Percentiles rank a stretch among this genome's conserved stretches.
These are phyloP conservation scores for Skeletonema marinoi DNA, from an alignment of 108 stramenopile genomes.

Conservation along the genomic window DNA sequence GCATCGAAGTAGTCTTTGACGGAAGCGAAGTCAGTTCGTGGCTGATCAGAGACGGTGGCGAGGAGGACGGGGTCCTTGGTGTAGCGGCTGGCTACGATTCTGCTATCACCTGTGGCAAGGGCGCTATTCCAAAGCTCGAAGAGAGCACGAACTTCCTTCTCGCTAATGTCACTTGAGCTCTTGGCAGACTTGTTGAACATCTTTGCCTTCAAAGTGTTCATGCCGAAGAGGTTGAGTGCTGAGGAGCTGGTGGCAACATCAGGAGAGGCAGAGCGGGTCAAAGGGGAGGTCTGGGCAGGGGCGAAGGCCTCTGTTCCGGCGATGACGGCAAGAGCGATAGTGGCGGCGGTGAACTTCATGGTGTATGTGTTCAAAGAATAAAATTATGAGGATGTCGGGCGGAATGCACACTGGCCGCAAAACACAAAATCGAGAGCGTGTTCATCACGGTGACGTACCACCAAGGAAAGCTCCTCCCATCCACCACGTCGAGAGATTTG, in stretches of 20 bases:
- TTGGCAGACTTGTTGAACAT: not conserved
- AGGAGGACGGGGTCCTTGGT: slow-evolving; percentile 55
- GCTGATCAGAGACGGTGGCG: slow-evolving; percentile 60
- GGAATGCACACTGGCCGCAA: not conserved
- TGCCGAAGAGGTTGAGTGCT: not conserved
- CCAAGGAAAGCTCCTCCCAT: not conserved
- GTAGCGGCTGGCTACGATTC: slow-evolving; percentile 60
- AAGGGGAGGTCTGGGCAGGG: not conserved
- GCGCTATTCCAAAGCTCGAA: slow-evolving; percentile 66
- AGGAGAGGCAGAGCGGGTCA: not conserved
- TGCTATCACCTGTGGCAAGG: slow-evolving; percentile 61
- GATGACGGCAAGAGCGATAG: not conserved
- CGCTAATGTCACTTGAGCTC: slow-evolving; percentile 15
- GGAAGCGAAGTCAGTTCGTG: slow-evolving; percentile 55
- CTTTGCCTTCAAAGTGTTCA: not conserved
- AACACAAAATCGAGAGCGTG: not conserved
- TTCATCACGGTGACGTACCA: not conserved
- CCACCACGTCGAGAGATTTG: not conserved
- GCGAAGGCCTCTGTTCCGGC: not conserved
- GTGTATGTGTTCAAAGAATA: not conserved
- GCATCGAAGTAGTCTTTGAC: slow-evolving; percentile 75
- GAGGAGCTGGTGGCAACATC: not conserved
- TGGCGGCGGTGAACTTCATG: not conserved
- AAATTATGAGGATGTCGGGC: not conserved
- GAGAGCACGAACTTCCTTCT: slow-evolving; percentile 56